Evolutionary conservation across 768 basidiomycete genomes (phyloP), one percentile per base, ranked within the genome.

Genomic region (Amanita phalloides): DNA sequence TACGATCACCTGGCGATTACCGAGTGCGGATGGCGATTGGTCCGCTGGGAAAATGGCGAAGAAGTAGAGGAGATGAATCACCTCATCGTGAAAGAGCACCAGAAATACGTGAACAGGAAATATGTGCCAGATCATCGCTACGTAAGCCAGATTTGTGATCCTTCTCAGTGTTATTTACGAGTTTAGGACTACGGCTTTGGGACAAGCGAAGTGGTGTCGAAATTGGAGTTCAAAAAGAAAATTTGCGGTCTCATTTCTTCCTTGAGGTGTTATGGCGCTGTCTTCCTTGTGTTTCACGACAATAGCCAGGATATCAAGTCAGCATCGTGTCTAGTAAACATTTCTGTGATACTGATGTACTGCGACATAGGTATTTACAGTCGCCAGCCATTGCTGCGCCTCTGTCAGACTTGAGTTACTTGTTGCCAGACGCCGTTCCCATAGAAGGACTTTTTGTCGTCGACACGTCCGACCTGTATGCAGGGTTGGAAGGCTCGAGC

Each of bases 221-320:
- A 71, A 61, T 59, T 66, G 1, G 63, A 62, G 3, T 76, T 90
- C 63, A 81, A 78, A 58, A 53, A 62, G 13, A 74, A 69, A 45
- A 74, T 90, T 54, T 66, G 64, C 51, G 59, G 66, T 4, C 62
- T 87, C 32, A 46, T 86, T 46, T 56, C 63, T 2, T 54, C 62
- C 3, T 62, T 78, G 47, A 55, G 61, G 10, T 54, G 62, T 13
- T 57, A 66, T 21, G 84, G 85, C 2, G 83, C 86, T 0, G 65
- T 91, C 14, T 89, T 82, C 61, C 73, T 92, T 39, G 76, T 92
- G 10, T 88, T 93, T 63, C 91, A 94, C 63, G 88, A 90, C 62
- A 71, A 76, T 45, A 75, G 67, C 53, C 79, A 85, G 56, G 90
- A 94, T 64, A 73, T 91, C 65, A 87, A 86, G 84, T 86, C 42